Base-by-base conservation (phyloP, 768 basidiomycete species). In the Mycena vitilis region DNA sequence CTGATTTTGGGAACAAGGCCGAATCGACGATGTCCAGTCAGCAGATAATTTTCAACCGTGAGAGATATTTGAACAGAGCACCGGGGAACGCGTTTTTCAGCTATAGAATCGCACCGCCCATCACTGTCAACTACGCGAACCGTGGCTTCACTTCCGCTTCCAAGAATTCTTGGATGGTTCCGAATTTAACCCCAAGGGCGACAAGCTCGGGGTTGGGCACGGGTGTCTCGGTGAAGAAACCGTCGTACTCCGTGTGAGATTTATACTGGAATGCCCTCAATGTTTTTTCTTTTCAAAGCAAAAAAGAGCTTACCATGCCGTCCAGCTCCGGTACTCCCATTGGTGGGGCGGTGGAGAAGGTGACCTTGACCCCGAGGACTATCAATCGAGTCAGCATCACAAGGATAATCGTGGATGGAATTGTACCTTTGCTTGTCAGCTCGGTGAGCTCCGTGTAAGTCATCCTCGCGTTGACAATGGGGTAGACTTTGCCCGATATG, bases 201-300 rank as follows among this genome's bases (percentile, higher is more conserved):
- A 60, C 58, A n/a, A 66, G 58, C 11, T 53, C 65, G 3, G 66
- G 60, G 53, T 63, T 63, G 0, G 61, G 66, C 11, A 62, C 55
- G 2, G 49, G 47, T 20, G 48, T 58, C 36, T 34, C 23, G 30
- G 57, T 45, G 36, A 23, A 53, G 2, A 68, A 38, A 7, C 67
- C 67, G 18, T 42, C 45, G n/a, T 63, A 68, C 9, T 68, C 61
- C 0, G 62, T 22, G 4, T 58, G 61, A 8, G 61, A 51, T 11
- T n/a, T 12, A 23, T 11, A 58, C 66, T 68, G 18, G 5, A 3
- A 30, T 5, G 30, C 30, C 2, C 30, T 30, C 30, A 2, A 5
- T 2, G 2, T 30, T 30, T 30, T 5, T 30, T 30, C 5, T 30
- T 5, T 30, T 30, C 30, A 40, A 18, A 30, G 2, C 16, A 30